Percentiles rank a stretch among this genome's conserved stretches.
These are phyloP conservation scores for Orbilia blumenaviensis DNA, from an alignment of 2,329 filamentous ascomycete species.

Conservation along the genomic window DNA sequence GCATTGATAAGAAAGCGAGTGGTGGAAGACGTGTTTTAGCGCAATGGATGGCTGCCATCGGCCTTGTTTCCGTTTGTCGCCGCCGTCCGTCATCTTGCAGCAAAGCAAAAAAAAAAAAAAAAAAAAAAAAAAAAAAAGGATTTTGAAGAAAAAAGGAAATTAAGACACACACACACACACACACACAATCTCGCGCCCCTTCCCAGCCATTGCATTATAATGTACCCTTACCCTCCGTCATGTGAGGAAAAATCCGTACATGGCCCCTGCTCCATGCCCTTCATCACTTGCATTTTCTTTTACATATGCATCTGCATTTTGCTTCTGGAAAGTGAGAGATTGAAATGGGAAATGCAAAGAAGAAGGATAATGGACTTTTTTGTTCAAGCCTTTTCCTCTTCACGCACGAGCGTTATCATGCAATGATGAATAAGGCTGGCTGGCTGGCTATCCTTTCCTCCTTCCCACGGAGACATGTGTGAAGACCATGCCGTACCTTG, in stretches of 20 bases:
- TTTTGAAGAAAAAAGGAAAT: background rate
- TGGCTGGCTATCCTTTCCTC: slow-evolving; percentile 16
- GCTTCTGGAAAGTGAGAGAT: background rate
- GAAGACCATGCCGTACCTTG: slow-evolving; percentile 10
- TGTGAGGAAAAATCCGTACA: background rate
- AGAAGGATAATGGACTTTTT: background rate
- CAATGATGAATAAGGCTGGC: slow-evolving; percentile 6
- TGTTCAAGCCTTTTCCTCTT: background rate
- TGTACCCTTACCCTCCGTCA: slow-evolving; percentile 9
- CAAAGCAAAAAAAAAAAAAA: slow-evolving; percentile 18
- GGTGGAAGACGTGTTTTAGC: slow-evolving; percentile 48
- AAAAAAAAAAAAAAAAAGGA: slow-evolving; percentile 8
- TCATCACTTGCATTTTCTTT: background rate
- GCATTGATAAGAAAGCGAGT: background rate
- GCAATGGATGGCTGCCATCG: slow-evolving; percentile 15
- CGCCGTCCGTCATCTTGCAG: slow-evolving; percentile 53
- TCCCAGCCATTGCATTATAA: slow-evolving; percentile 2
- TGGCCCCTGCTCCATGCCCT: background rate
- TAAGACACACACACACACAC: background rate
- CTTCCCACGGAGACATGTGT: slow-evolving; percentile 35
- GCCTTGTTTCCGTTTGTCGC: slow-evolving; percentile 46
- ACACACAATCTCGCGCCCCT: background rate
- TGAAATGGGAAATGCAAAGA: background rate
- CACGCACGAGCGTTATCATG: slow-evolving; percentile 12
- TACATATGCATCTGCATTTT: background rate